These are phyloP conservation scores for Solanum sitiens DNA, from an alignment of 257 asterid species.

Conservation along the genomic window DNA sequence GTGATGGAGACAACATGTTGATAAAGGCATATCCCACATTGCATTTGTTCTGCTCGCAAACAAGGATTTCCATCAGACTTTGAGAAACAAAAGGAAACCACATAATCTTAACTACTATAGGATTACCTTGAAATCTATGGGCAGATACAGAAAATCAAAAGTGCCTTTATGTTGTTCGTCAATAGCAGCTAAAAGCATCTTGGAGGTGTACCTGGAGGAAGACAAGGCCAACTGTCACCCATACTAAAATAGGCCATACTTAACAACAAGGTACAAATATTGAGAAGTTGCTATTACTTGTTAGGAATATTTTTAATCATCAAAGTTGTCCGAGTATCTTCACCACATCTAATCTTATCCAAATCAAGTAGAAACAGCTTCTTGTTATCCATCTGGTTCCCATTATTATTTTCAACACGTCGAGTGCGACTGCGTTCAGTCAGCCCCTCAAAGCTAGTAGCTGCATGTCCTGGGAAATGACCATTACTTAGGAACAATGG, in stretches of 20 bases:
- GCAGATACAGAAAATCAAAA: conserved; percentile 74
- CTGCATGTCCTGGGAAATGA: conserved; percentile 14
- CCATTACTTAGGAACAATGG: conserved; percentile 25
- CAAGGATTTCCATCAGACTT: background rate
- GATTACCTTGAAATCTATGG: conserved; percentile 74
- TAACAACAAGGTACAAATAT: background rate
- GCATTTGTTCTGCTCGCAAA: conserved; percentile 63
- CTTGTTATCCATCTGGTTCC: conserved; percentile 34
- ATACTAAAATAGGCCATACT: background rate
- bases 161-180: conserved; percentile 62
- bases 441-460: conserved; percentile 23
- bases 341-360: conserved; percentile 51
- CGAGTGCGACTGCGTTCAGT: conserved; percentile 28
- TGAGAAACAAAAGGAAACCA: background rate
- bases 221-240: background rate
- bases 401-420: conserved; percentile 24
- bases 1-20: conserved; percentile 61
- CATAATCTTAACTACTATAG: background rate
- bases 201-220: conserved; percentile 59
- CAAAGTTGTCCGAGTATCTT: conserved; percentile 62
- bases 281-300: conserved; percentile 35
- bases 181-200: conserved; percentile 64
- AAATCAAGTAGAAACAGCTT: conserved; percentile 53
- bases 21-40: conserved; percentile 88
- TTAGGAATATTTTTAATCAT: conserved; percentile 85